These are phyloP conservation scores for Massarina eburnea DNA, from an alignment of 2,329 filamentous ascomycete genomes.

Conservation along the genomic window DNA sequence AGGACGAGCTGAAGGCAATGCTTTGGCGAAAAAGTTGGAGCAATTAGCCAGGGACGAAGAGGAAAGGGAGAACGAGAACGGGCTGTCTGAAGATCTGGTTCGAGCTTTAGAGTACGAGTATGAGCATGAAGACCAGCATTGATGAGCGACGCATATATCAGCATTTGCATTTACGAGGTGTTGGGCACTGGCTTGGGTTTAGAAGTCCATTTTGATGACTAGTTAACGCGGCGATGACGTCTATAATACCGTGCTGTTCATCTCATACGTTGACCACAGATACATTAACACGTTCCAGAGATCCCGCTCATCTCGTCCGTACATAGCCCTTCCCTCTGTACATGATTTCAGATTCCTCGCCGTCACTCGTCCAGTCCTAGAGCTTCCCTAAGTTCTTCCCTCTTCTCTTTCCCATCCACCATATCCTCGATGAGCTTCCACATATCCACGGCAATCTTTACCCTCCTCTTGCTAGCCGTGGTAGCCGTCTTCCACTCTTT, in stretches of 20 bases:
- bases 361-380: conserved; percentile 40
- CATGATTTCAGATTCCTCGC: neutral
- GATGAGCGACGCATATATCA: conserved; percentile 2
- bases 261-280: neutral
- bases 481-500: conserved; percentile 49
- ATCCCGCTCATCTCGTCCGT: neutral
- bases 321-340: neutral
- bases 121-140: conserved; percentile 13
- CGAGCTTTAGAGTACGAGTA: conserved; percentile 15
- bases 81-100: conserved; percentile 15
- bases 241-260: no score
- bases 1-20: conserved; percentile 46
- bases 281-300: no score
- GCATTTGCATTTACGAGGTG: conserved; percentile 15
- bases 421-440: conserved; percentile 54
- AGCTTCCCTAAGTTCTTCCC: conserved; percentile 54
- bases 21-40: conserved; percentile 43
- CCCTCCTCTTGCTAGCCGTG: conserved; percentile 44
- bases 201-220: neutral
- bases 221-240: neutral
- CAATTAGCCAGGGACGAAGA: conserved; percentile 20
- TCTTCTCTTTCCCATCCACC: conserved; percentile 50
- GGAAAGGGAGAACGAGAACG: conserved; percentile 9
- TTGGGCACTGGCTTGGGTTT: conserved; percentile 7
- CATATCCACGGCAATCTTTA: conserved; percentile 53